These are phyloP conservation scores for Biancaea sappan DNA, from an alignment of 306 rosid species.

Conservation along the genomic window DNA sequence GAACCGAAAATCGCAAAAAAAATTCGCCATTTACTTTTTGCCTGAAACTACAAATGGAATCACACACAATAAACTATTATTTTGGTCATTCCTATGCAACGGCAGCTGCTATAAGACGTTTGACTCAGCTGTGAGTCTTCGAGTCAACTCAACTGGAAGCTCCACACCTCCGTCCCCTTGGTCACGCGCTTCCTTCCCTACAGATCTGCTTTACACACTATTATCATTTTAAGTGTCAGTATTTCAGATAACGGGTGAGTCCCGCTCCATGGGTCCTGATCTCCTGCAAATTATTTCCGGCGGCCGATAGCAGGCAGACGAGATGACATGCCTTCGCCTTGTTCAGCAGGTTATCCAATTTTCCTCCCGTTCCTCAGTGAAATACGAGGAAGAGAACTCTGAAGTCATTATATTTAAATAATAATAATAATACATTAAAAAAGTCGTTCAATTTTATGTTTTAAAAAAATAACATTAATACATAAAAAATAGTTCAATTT, in stretches of 20 bases:
- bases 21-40: conserved; percentile 53
- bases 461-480: no score
- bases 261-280: neutral
- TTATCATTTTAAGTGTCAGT: neutral
- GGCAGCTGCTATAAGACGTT: neutral
- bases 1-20: conserved; percentile 80
- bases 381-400: no score
- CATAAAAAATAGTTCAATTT: no score
- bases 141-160: neutral
- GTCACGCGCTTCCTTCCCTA: neutral
- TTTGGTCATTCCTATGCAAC: neutral
- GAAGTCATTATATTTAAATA: no score
- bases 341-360: neutral
- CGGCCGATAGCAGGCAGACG: neutral
- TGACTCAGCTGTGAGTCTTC: neutral
- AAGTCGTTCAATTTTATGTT: no score
- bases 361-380: no score
- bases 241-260: neutral
- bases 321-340: neutral
- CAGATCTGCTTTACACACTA: neutral
- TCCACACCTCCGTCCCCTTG: neutral
- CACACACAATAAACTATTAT: neutral
- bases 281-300: neutral
- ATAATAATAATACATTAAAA: no score
- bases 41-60: neutral